phyloP scores from a whole-genome alignment of 169 alveolate species.

The Toxoplasma gondii region DNA sequence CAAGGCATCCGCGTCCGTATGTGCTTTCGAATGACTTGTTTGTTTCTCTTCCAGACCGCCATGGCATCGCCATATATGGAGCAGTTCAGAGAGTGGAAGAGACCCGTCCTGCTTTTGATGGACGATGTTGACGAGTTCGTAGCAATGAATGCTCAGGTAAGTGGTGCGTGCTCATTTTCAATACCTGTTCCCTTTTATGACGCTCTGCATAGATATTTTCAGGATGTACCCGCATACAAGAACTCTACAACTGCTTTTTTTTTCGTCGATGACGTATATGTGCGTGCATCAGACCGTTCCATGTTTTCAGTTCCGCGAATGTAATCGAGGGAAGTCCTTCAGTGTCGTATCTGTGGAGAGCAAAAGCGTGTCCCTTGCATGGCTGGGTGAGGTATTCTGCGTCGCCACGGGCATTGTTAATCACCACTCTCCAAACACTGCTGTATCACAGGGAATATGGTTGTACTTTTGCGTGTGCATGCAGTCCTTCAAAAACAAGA shows the following conservation, averaged over 20 bases:
- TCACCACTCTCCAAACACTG: too few relatives aligned
- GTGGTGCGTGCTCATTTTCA: background rate
- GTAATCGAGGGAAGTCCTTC: too few relatives aligned
- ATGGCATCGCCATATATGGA: constrained; percentile 92
- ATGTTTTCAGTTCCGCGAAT: too few relatives aligned
- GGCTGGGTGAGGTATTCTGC: too few relatives aligned
- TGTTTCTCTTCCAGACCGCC: constrained; percentile 75
- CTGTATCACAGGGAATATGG: too few relatives aligned
- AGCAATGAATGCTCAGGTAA: constrained; percentile 79
- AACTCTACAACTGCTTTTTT: constrained; percentile 73
- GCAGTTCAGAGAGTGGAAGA: constrained; percentile 73
- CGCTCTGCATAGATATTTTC: background rate
- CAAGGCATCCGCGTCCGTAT: background rate
- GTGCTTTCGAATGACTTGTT: background rate
- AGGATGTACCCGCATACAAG: constrained; percentile 43
- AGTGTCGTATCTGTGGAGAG: too few relatives aligned
- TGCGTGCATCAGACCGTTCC: too few relatives aligned
- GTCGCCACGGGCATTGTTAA: too few relatives aligned
- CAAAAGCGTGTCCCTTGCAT: too few relatives aligned
- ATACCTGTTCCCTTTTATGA: background rate
- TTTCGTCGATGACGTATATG: too few relatives aligned
- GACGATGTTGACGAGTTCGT: constrained; percentile 91
- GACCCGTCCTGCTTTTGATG: constrained; percentile 85
- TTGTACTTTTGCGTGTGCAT: background rate
- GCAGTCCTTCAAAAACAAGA: constrained; percentile 70